Evolutionary conservation across 129 eudicot species (phyloP), one percentile per base, ranked within the genome.

Genomic region (Solidago caesia): DNA sequence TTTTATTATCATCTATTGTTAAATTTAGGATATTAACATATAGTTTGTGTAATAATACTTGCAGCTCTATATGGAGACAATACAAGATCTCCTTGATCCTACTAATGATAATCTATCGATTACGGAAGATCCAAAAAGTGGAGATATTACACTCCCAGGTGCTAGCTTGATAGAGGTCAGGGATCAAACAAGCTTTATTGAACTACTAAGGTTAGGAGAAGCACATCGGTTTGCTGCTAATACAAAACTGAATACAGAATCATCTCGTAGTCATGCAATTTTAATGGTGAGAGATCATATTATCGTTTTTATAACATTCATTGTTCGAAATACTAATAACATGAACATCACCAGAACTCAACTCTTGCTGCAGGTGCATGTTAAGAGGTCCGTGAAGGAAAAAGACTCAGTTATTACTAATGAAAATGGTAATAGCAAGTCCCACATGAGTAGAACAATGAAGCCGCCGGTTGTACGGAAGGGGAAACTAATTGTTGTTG

Each of bases 191-290:
- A 93, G 89, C 82, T 90, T 93, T 61, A 47, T 90, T n/a, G 92
- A 93, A 79, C 81, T 93, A 13, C 80, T 93, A 29, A 82, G 85
- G 11, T 58, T 93, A 83, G 98, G 98, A 64, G 98, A 93, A 86
- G 92, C 96, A 68, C 95, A 93, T 84, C 96, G 98, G 16, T 93
- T 87, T 83, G 98, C 96, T 75, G 92, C 98, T 64, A 93, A 93
- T 72, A 92, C 98, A 39, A 92, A 92, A 73, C 78, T 92, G 76
- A 92, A 92, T 79, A 92, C 96, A 12, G 98, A 92, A 84, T 92
- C 98, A 41, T 92, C 98, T 68, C 91, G 98, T 52, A 92, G 98
- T 82, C 98, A 93, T 83, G 98, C 98, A 77, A 88, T 93, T 68
- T 71, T 93, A 51, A 90, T 93, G 98, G 98, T 92, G 71, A 85